phyloP scores from a whole-genome alignment of 1,284 basidiomycete genomes.

The Lentinula novae-zelandiae region DNA sequence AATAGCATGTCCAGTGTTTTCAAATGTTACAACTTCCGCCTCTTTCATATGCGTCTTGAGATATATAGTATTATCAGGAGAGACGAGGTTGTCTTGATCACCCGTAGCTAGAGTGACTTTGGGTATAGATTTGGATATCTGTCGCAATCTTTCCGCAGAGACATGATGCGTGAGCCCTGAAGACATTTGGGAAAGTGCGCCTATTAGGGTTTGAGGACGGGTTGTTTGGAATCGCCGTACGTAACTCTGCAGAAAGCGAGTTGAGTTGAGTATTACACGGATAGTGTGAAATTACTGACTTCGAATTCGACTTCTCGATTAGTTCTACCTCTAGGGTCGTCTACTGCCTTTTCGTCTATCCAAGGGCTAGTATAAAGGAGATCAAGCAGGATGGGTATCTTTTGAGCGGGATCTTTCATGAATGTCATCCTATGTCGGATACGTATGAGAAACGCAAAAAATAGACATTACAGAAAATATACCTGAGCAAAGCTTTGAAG shows the following conservation, averaged over 20 bases:
- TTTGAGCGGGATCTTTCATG: neutral
- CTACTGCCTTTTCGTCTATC: constrained; percentile 6
- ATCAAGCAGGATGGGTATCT: constrained; percentile 4
- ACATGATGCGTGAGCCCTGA: constrained; percentile 8
- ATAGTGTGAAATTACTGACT: neutral
- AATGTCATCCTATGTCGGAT: neutral
- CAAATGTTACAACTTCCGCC: constrained; percentile 9
- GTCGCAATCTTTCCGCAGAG: neutral
- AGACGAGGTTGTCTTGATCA: constrained; percentile 6
- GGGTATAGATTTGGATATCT: constrained; percentile 9
- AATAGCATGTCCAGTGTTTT: constrained; percentile 8
- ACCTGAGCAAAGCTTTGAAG: neutral
- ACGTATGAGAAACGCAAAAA: neutral
- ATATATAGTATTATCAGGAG: neutral
- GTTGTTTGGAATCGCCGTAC: neutral
- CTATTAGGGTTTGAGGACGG: constrained; percentile 4
- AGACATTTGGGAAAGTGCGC: constrained; percentile 1
- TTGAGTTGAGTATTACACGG: neutral
- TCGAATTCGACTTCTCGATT: constrained; percentile 10
- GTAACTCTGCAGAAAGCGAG: neutral
- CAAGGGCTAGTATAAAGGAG: constrained; percentile 7
- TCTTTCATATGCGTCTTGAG: constrained; percentile 8
- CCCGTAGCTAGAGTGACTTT: constrained; percentile 8
- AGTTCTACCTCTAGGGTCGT: constrained; percentile 1
- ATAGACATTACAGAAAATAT: neutral